Conservation (phyloP, 352 stramenopile genomes). For the Phytopythium helicoides region DNA sequence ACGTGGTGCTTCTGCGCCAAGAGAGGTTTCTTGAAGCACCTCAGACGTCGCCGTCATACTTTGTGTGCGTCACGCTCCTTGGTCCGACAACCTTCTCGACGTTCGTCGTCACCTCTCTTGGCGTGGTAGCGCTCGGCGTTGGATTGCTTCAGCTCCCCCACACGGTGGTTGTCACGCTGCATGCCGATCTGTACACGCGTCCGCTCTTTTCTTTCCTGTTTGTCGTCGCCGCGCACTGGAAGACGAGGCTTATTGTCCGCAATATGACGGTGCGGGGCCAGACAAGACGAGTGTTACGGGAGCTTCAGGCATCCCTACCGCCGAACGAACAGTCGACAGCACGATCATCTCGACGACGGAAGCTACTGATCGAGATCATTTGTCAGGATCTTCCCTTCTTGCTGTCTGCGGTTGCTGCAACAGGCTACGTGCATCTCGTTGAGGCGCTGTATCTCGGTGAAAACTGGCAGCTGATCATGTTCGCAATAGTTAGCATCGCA, state of each 20-base stretch:
- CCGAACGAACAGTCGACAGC: not conserved
- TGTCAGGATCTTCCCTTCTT: conserved; percentile 17
- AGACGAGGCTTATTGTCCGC: conserved; percentile 18
- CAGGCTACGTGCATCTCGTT: conserved; percentile 19
- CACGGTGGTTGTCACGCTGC: conserved; percentile 7
- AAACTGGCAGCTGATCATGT: conserved; percentile 16
- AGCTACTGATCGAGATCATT: conserved; percentile 10
- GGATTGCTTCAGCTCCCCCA: conserved; percentile 4
- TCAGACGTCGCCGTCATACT: conserved; percentile 1
- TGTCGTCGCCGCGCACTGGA: conserved; percentile 13
- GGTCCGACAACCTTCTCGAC: conserved; percentile 7
- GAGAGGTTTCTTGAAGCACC: conserved; percentile 9
- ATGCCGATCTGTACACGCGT: not conserved
- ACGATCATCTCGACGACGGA: conserved; percentile 1
- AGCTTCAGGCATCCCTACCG: conserved; percentile 1
- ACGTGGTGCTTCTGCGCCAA: conserved; percentile 13
- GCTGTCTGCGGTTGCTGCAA: conserved; percentile 14
- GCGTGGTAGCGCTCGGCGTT: conserved; percentile 3
- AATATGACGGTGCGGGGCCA: conserved; percentile 12
- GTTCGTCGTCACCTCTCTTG: conserved; percentile 5
- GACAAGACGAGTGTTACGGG: conserved; percentile 1
- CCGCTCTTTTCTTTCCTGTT: conserved; percentile 4
- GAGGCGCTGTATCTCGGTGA: conserved; percentile 13
- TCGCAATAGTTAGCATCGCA: conserved; percentile 14
- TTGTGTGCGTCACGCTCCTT: conserved; percentile 4